Evolutionary conservation across 192 early-diverging fungal species (phyloP).

Genomic region (Entomortierella parvispora): DNA sequence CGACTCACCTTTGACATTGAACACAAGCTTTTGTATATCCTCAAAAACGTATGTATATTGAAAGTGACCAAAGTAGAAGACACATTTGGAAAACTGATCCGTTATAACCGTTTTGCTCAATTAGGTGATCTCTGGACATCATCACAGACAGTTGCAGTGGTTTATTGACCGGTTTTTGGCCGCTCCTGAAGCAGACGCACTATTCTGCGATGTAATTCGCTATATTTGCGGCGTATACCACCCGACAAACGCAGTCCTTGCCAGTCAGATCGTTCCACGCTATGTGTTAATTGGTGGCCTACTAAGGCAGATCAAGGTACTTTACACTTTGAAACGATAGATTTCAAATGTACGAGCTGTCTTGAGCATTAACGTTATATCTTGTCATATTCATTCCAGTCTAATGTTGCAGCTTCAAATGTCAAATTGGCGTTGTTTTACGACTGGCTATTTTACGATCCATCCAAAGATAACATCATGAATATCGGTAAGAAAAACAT

Average conservation of each 20-base stretch:
- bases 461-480: constrained; percentile 78
- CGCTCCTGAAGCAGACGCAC: constrained; percentile 67
- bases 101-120: neutral
- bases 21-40: constrained; percentile 67
- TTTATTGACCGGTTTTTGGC: constrained; percentile 70
- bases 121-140: constrained; percentile 57
- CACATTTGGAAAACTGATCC: no score
- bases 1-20: constrained; percentile 79
- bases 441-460: constrained; percentile 82
- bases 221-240: constrained; percentile 79
- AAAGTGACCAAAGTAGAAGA: no score
- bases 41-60: constrained; percentile 68
- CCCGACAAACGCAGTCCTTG: constrained; percentile 76
- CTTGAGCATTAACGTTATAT: neutral
- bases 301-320: constrained; percentile 64
- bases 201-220: constrained; percentile 75
- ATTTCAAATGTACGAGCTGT: no score
- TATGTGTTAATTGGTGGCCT: constrained; percentile 74
- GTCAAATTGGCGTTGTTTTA: constrained; percentile 80
- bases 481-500: constrained; percentile 57
- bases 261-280: constrained; percentile 75
- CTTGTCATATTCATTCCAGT: constrained; percentile 29
- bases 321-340: neutral
- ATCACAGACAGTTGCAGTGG: constrained; percentile 71
- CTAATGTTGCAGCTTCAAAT: constrained; percentile 67